A percentile compares a stretch with the other conserved stretches of the same genome.
Evolutionary conservation across 2,329 filamentous ascomycete genomes (phyloP).

Genomic region (Alternaria brassicae): DNA sequence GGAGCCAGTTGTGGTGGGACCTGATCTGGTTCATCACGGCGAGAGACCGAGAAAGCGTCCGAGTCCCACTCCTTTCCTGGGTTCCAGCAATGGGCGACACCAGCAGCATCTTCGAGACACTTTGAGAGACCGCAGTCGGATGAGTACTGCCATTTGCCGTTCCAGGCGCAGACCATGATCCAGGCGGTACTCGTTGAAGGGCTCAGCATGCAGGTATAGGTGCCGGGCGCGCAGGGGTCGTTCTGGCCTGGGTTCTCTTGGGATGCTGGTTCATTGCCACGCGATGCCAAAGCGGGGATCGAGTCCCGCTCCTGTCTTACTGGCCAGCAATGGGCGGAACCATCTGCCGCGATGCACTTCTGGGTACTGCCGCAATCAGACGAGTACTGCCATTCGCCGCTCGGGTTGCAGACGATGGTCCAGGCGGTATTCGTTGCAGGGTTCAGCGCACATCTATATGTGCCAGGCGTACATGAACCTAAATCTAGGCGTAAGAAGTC

Average conservation of each 20-base stretch:
- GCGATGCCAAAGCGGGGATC: background rate
- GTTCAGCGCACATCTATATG: background rate
- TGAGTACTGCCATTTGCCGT: background rate
- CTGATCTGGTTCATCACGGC: background rate
- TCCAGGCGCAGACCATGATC: conserved; percentile 5
- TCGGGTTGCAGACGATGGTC: background rate
- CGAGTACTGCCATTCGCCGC: background rate
- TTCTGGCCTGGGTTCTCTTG: background rate
- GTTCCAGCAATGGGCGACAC: conserved; percentile 6
- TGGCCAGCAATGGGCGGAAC: no score
- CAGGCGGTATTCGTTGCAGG: background rate
- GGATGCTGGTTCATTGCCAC: background rate
- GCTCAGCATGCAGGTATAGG: background rate
- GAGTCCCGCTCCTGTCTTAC: no score
- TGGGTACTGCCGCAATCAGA: background rate
- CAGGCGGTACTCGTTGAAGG: background rate
- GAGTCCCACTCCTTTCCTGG: background rate
- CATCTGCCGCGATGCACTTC: background rate
- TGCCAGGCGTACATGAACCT: background rate
- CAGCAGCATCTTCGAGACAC: background rate
- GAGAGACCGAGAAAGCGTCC: background rate
- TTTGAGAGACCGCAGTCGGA: conserved; percentile 1
- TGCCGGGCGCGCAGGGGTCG: background rate
- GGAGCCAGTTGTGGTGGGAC: background rate
- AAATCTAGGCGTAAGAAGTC: background rate